Base-by-base conservation (phyloP, 2,329 filamentous ascomycete genomes). In the Alternaria sp. region DNA sequence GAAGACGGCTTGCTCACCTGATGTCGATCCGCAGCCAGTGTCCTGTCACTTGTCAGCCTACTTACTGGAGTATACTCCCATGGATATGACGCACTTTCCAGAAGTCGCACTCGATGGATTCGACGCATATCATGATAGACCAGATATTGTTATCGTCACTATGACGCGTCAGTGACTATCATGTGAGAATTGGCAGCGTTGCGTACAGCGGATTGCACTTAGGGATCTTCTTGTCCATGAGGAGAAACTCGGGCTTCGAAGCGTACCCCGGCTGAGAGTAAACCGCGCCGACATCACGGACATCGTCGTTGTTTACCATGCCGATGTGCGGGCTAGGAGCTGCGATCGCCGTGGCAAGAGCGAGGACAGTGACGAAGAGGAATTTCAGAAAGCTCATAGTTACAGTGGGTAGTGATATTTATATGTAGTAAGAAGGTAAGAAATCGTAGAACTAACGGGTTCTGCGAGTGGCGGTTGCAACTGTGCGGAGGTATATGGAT, bases 241-340 rank as follows among this genome's bases (percentile, higher is more conserved):
- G 43, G 28, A 72, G 22, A 41, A 59, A 62, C 4, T 52, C 41
- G 26, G 54, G 39, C n/a, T 32, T 26, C 9, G 64, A 67, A 5
- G 53, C 22, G 54, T 56, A 71, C 48, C 62, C 51, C n/a, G 34
- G 20, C 38, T 60, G 20, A 1, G 51, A 30, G 51, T 61, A 70
- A 36, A 66, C 42, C 7, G 64, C 57, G 36, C 70, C 68, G 14
- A 70, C 59, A 28, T 72, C 68, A 41, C 61, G 63, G 49, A 59
- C 20, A 18, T 47, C 26, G 18, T 62, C 55, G 34, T 62, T 64
- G 44, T 69, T 61, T 18, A 70, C 38, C 69, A 72, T 72, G 38
- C 58, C 67, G 3, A 61, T 46, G 38, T 72, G 69, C 11, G 67
- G 64, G 16, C 47, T 46, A n/a, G 61, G 52, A 7, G 51, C 36